A percentile compares a stretch with the other conserved stretches of the same genome.
Evolutionary conservation across 2,329 filamentous ascomycete genomes (phyloP).

Genomic region (Colletotrichum magnum): DNA sequence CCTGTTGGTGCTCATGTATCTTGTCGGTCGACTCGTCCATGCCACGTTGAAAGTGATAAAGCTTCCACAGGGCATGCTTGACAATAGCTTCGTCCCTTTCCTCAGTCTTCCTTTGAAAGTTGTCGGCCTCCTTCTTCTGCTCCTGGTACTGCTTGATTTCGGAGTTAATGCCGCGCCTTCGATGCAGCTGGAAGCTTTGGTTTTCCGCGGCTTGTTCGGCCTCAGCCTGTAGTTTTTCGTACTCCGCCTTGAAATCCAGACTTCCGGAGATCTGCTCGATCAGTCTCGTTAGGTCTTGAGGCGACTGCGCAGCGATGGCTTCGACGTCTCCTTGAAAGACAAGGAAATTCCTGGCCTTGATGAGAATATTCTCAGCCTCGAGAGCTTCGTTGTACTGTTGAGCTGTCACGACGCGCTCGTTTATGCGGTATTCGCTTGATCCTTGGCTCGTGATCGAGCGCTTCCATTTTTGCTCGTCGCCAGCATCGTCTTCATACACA

Average conservation of each 20-base stretch:
- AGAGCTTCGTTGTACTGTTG: slow-evolving; percentile 94
- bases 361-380: slow-evolving; percentile 94
- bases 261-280: slow-evolving; percentile 99
- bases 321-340: slow-evolving; percentile 99
- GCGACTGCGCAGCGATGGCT: slow-evolving; percentile 94
- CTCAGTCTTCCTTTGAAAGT: slow-evolving; percentile 90
- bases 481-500: slow-evolving; percentile 97
- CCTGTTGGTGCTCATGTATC: slow-evolving; percentile 94
- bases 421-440: slow-evolving; percentile 96
- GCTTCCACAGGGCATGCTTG: slow-evolving; percentile 94
- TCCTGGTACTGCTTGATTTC: slow-evolving; percentile 98
- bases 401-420: slow-evolving; percentile 88
- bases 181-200: slow-evolving; percentile 88
- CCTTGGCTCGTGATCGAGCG: slow-evolving; percentile 91
- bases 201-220: slow-evolving; percentile 90
- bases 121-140: slow-evolving; percentile 95
- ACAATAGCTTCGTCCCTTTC: slow-evolving; percentile 93
- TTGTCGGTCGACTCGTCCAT: slow-evolving; percentile 93
- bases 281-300: slow-evolving; percentile 90
- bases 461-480: slow-evolving; percentile 96
- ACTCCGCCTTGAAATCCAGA: slow-evolving; percentile 93
- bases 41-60: slow-evolving; percentile 93
- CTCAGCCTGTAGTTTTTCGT: slow-evolving; percentile 89
- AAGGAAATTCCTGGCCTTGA: slow-evolving; percentile 97
- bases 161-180: slow-evolving; percentile 93